phyloP scores from a whole-genome alignment of 495 filamentous ascomycete species.

The Xylaria longipes region DNA sequence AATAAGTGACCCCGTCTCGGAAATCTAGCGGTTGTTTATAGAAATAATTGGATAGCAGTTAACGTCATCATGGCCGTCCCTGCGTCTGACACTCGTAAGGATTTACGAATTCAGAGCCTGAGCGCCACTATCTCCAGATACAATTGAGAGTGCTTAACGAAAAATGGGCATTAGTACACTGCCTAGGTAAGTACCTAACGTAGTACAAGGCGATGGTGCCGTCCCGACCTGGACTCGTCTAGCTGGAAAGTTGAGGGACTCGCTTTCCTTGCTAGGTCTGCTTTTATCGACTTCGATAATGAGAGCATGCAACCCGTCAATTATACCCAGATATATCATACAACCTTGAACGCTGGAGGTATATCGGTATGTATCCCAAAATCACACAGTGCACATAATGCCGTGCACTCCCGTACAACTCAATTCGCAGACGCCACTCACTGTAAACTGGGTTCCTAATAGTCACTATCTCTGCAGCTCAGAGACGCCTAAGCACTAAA shows the following conservation, averaged over 20 bases:
- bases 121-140: background rate
- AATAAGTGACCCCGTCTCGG: background rate
- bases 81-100: background rate
- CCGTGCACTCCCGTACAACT: background rate
- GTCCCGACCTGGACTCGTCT: background rate
- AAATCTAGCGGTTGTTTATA: background rate
- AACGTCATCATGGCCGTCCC: constrained; percentile 16
- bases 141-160: background rate
- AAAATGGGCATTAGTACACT: background rate
- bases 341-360: background rate
- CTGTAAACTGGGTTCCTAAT: background rate
- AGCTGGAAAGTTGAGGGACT: background rate
- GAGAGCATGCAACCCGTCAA: no score
- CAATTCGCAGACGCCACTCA: background rate
- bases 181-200: no score
- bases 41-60: background rate
- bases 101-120: constrained; percentile 1
- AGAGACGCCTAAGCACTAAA: constrained; percentile 8
- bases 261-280: background rate
- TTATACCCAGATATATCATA: background rate
- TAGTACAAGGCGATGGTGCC: background rate
- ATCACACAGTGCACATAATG: background rate
- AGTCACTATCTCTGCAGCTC: background rate
- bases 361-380: background rate
- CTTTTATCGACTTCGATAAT: background rate